phyloP scores from a whole-genome alignment of 371 early-diverging fungal species.

The Syncephalastrum monosporum region DNA sequence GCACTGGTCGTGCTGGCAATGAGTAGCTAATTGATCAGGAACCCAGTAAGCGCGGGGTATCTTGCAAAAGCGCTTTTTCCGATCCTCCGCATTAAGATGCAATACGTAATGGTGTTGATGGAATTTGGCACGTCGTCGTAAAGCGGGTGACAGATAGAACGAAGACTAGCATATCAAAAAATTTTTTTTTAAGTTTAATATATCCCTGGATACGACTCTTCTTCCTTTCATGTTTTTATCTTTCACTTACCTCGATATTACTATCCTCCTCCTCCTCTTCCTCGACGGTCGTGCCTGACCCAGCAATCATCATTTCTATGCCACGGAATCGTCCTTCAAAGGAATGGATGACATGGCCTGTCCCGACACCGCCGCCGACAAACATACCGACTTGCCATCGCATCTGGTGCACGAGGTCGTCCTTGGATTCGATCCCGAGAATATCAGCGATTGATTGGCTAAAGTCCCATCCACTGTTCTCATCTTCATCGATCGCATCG shows the following conservation, averaged over 20 bases:
- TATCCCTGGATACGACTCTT: background rate
- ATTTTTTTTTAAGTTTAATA: background rate
- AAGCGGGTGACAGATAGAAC: constrained; percentile 10
- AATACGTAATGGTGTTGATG: constrained; percentile 36
- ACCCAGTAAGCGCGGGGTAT: constrained; percentile 37
- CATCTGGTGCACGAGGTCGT: constrained; percentile 37
- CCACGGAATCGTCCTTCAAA: constrained; percentile 32
- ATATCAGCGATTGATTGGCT: constrained; percentile 28
- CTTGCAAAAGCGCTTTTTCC: constrained; percentile 25
- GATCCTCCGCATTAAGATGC: constrained; percentile 26
- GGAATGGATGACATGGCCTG: constrained; percentile 41
- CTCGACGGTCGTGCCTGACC: constrained; percentile 30
- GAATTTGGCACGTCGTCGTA: constrained; percentile 20
- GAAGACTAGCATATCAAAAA: constrained; percentile 2
- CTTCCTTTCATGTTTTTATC: background rate
- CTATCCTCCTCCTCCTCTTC: constrained; percentile 3
- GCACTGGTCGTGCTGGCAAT: constrained; percentile 31
- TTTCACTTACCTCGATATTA: constrained; percentile 8
- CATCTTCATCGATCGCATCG: constrained; percentile 2
- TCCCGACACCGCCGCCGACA: constrained; percentile 47
- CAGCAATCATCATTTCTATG: constrained; percentile 44
- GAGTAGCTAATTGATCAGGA: constrained; percentile 31
- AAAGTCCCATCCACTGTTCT: constrained; percentile 30
- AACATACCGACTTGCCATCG: constrained; percentile 48
- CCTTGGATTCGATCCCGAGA: constrained; percentile 31